Conservation (phyloP, 768 basidiomycete species). For the Cystobasidium ongulense region DNA sequence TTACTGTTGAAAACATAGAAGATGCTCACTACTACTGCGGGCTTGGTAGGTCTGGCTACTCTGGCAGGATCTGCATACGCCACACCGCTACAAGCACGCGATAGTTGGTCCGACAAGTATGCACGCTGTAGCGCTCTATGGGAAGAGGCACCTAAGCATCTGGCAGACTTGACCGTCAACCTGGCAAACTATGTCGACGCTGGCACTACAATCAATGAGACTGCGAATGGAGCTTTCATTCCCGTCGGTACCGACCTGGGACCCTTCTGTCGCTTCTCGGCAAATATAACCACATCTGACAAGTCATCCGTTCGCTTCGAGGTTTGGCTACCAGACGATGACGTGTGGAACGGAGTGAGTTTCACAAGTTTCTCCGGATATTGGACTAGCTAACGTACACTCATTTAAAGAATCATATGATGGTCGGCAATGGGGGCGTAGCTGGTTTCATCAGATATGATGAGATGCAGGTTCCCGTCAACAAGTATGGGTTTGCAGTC, state of each 20-base stretch:
- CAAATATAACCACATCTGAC: constrained; percentile 36
- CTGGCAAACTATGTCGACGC: constrained; percentile 30
- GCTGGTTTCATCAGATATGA: constrained; percentile 35
- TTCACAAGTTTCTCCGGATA: neutral
- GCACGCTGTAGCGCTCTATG: constrained; percentile 23
- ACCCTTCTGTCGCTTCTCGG: constrained; percentile 38
- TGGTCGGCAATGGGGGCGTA: constrained; percentile 37
- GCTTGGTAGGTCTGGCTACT: neutral
- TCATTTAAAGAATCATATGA: constrained; percentile 2
- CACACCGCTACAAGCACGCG: neutral
- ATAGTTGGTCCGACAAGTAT: neutral
- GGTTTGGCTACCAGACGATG: constrained; percentile 34
- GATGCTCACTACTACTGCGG: neutral
- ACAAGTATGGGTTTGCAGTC: constrained; percentile 27
- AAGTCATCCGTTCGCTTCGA: constrained; percentile 35
- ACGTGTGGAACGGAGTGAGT: constrained; percentile 30
- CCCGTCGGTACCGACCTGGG: constrained; percentile 31
- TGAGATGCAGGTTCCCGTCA: constrained; percentile 31
- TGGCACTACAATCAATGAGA: neutral
- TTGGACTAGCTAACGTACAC: neutral
- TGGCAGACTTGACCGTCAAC: constrained; percentile 32
- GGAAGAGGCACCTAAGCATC: constrained; percentile 20
- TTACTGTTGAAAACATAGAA: too few relatives aligned
- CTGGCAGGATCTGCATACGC: neutral
- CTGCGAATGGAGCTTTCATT: constrained; percentile 11